Evolutionary conservation across 768 basidiomycete species (phyloP).

Genomic region (Leccinellum luteum): DNA sequence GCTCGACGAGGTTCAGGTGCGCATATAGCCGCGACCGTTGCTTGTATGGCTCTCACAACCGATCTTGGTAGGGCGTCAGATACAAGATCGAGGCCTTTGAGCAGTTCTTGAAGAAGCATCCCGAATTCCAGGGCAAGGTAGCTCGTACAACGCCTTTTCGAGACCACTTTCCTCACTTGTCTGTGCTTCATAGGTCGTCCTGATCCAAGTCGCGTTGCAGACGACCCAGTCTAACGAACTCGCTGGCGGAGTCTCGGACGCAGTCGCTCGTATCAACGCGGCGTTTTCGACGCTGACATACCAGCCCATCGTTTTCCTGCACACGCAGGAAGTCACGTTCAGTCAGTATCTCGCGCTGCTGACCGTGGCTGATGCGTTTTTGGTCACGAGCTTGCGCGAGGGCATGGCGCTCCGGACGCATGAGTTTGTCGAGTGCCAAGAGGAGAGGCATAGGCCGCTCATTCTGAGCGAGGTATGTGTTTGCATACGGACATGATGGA

Average conservation of each 20-base stretch:
- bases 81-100: slow-evolving; percentile 87
- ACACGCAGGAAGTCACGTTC: slow-evolving; percentile 82
- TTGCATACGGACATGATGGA: neutral
- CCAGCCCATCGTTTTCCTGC: slow-evolving; percentile 83
- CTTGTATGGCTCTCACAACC: neutral
- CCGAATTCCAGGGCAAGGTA: slow-evolving; percentile 78
- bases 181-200: slow-evolving; percentile 50
- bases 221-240: slow-evolving; percentile 76
- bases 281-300: slow-evolving; percentile 83
- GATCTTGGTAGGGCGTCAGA: slow-evolving; percentile 54
- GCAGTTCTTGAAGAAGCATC: slow-evolving; percentile 71
- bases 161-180: neutral
- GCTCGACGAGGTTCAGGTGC: slow-evolving; percentile 76
- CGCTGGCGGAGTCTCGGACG: slow-evolving; percentile 69
- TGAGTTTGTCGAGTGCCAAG: slow-evolving; percentile 86
- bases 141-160: neutral
- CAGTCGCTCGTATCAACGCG: slow-evolving; percentile 76
- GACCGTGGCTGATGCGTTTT: slow-evolving; percentile 80
- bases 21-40: neutral
- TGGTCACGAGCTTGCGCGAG: slow-evolving; percentile 80
- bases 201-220: slow-evolving; percentile 85
- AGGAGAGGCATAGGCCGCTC: slow-evolving; percentile 61
- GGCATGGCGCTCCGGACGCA: slow-evolving; percentile 84
- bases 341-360: slow-evolving; percentile 81
- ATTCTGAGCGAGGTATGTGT: slow-evolving; percentile 71